Base-by-base conservation (phyloP, 441 rosid species). In the Erodium trifolium region DNA sequence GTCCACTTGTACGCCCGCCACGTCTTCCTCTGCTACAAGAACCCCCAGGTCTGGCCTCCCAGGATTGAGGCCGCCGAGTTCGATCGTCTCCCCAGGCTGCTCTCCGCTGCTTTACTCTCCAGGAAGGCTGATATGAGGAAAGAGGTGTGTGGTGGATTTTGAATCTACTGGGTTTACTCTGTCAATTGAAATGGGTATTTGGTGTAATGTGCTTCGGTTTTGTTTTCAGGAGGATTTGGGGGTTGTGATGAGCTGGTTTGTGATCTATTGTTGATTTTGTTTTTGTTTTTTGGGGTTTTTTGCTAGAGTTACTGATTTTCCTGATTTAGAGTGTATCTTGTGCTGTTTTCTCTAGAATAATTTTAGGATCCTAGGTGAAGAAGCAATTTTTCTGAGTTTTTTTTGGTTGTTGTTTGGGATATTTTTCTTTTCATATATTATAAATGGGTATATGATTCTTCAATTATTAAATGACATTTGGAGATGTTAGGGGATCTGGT, bases 41-140 rank as follows among this genome's bases (percentile, higher is more conserved):
- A 86, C 79, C 99, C 98, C 2, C 83, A 88, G 55, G 99, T 88
- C 41, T 92, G 98, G 98, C 97, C 98, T 0, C 85, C 92, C 0
- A 88, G 99, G 78, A 88, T 94, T 71, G 98, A 92, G 79, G 96
- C 99, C 14, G 92, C 99, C n/a, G 99, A 94, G 91, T 92, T 94
- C 71, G 99, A 94, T 86, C 96, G 99, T 13, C 82, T 94, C 79
- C 99, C 99, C 68, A 83, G 99, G 92, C 69, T 90, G 76, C 88
- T 94, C 69, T 86, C 95, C 69, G 99, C 97, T 19, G 93, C 99
- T 31, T 85, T 92, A 19, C 63, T 71, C 43, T 88, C 96, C 29
- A 80, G 88, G 73, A 94, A 88, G 82, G 67, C 76, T 47, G 83
- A 81, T 66, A 87, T 88, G 96, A 87, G 72, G 71, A 90, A 83